Percentiles rank a stretch among this genome's conserved stretches.
Conservation (phyloP, 257 asterid genomes). For the Eucommia ulmoides region DNA sequence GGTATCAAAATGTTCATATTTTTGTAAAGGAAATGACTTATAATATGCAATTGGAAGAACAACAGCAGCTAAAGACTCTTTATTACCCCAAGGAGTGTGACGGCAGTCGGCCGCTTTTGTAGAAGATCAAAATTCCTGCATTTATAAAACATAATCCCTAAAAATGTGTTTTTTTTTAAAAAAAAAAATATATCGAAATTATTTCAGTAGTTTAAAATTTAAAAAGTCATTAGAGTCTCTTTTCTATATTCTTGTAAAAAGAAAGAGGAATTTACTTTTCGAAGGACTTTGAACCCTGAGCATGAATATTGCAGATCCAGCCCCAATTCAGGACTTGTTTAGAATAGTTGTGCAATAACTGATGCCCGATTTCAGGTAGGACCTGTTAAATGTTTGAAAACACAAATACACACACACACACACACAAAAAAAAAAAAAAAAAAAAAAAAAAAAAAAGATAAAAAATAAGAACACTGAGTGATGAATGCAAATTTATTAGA, state of each 20-base stretch:
- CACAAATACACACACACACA: no score
- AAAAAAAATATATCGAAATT: background rate
- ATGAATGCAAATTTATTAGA: no score
- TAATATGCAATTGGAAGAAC: background rate
- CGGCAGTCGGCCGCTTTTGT: conserved; percentile 48
- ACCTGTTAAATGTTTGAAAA: conserved; percentile 30
- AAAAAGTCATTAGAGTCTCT: no score
- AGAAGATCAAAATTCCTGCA: conserved; percentile 69
- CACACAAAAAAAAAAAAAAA: no score
- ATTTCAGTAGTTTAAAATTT: no score
- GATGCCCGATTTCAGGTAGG: conserved; percentile 85
- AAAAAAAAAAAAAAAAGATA: no score
- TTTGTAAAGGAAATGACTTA: background rate
- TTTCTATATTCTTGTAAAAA: no score
- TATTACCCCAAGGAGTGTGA: conserved; percentile 84
- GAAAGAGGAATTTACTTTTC: conserved; percentile 33
- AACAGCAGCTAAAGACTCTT: conserved; percentile 4
- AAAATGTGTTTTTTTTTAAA: background rate
- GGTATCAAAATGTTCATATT: conserved; percentile 8
- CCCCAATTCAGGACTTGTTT: conserved; percentile 79
- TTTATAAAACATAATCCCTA: conserved; percentile 1
- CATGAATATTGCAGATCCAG: conserved; percentile 78
- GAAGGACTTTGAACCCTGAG: conserved; percentile 53
- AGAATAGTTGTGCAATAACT: conserved; percentile 71
- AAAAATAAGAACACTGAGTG: no score